A percentile compares a stretch with the other conserved stretches of the same genome.
Evolutionary conservation across 805 yeast species (phyloP).

Genomic region (Sugiyamaella smithiae): DNA sequence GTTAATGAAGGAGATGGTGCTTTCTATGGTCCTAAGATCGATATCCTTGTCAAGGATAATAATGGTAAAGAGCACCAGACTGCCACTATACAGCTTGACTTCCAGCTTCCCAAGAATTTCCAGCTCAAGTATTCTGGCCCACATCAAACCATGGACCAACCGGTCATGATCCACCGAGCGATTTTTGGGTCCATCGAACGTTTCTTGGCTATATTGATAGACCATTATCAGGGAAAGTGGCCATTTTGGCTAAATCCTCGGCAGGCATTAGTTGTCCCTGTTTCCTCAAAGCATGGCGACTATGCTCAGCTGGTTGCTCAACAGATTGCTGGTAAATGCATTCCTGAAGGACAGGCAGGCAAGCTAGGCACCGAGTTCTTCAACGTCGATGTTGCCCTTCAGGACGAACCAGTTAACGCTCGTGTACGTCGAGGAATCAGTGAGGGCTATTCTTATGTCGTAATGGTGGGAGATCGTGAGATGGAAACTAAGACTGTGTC

Average conservation of each 20-base stretch:
- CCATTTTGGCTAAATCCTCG: slow-evolving; percentile 96
- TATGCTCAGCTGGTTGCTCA: slow-evolving; percentile 51
- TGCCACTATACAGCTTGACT: slow-evolving; percentile 93
- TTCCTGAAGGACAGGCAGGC: slow-evolving; percentile 39
- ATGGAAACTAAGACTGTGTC: slow-evolving; percentile 56
- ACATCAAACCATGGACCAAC: slow-evolving; percentile 46
- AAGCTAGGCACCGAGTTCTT: slow-evolving; percentile 60
- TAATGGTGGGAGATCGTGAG: slow-evolving; percentile 89
- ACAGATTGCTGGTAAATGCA: slow-evolving; percentile 35
- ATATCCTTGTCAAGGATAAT: slow-evolving; percentile 76
- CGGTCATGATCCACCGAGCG: slow-evolving; percentile 96
- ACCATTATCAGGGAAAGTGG: slow-evolving; percentile 91
- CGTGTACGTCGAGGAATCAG: slow-evolving; percentile 75
- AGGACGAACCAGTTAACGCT: slow-evolving; percentile 75
- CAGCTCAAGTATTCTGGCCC: slow-evolving; percentile 57
- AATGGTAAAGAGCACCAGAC: slow-evolving; percentile 83
- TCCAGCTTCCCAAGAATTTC: slow-evolving; percentile 90
- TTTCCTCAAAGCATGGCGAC: slow-evolving; percentile 58
- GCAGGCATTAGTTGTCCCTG: slow-evolving; percentile 83
- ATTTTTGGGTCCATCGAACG: slow-evolving; percentile 93
- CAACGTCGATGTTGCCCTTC: slow-evolving; percentile 69
- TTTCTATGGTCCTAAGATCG: slow-evolving; percentile 70
- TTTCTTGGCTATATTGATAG: slow-evolving; percentile 85
- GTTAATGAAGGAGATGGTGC: slow-evolving; percentile 95
- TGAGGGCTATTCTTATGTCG: slow-evolving; percentile 72